Conservation (phyloP, 2,329 filamentous ascomycete genomes). For the Fusarium mexicanum region DNA sequence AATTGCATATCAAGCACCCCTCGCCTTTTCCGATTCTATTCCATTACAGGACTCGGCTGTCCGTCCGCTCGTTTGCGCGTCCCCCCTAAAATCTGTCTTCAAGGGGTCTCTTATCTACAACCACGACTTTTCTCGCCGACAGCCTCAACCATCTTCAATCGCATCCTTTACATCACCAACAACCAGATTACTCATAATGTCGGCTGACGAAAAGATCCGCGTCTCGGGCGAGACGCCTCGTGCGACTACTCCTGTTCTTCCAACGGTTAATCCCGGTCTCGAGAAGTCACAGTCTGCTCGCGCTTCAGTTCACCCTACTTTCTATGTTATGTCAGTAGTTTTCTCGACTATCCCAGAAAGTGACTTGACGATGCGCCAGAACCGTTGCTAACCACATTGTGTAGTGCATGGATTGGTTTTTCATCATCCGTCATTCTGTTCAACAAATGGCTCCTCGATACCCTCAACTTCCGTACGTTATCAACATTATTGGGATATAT, state of each 20-base stretch:
- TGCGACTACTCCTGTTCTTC: conserved; percentile 72
- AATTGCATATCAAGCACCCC: conserved; percentile 49
- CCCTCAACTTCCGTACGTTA: conserved; percentile 74
- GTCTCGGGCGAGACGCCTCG: conserved; percentile 80
- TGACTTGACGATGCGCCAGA: not conserved
- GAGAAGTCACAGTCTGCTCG: conserved; percentile 76
- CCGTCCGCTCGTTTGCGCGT: conserved; percentile 54
- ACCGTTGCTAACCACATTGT: conserved; percentile 20
- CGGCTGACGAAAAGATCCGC: conserved; percentile 80
- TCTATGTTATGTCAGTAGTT: conserved; percentile 77
- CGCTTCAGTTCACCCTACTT: conserved; percentile 76
- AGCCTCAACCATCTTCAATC: conserved; percentile 19
- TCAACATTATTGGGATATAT: not conserved
- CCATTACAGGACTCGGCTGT: conserved; percentile 48
- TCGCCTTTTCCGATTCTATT: conserved; percentile 42
- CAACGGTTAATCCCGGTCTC: conserved; percentile 79
- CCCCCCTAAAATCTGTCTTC: conserved; percentile 48
- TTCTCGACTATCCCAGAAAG: not conserved
- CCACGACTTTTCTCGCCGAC: conserved; percentile 31
- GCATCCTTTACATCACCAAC: conserved; percentile 44
- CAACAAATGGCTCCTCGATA: conserved; percentile 98
- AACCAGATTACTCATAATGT: conserved; percentile 58
- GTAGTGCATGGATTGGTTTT: conserved; percentile 88
- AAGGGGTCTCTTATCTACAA: conserved; percentile 41
- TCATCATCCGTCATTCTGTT: conserved; percentile 96